Percentiles rank a stretch among this genome's conserved stretches.
Evolutionary conservation across 345 rosid genomes (phyloP).

Genomic region (Citrus trifoliata): DNA sequence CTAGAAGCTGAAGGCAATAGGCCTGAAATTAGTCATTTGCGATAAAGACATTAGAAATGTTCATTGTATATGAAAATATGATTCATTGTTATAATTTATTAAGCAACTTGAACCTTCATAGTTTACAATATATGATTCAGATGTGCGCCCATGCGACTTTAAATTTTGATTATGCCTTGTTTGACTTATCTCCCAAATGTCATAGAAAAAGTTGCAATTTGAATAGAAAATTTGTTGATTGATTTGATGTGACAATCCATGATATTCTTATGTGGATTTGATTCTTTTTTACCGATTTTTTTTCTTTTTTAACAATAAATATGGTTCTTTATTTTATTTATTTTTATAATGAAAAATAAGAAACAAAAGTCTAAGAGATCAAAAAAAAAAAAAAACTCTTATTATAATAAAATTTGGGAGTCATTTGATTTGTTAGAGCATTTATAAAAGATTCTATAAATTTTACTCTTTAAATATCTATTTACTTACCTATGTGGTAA

Average conservation of each 20-base stretch:
- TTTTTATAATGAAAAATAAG: too few species aligned
- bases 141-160: not conserved
- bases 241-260: not conserved
- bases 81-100: not conserved
- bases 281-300: not conserved
- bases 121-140: not conserved
- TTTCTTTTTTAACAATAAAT: too few species aligned
- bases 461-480: too few species aligned
- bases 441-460: too few species aligned
- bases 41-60: not conserved
- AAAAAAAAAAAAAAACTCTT: too few species aligned
- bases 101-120: not conserved
- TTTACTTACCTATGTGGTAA: too few species aligned
- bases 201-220: not conserved
- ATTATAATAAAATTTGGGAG: not conserved
- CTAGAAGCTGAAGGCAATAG: not conserved
- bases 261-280: constrained; percentile 8
- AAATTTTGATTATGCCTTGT: not conserved
- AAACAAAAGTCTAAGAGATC: not conserved
- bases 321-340: not conserved
- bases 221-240: not conserved
- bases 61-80: not conserved
- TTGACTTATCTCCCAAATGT: not conserved
- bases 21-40: not conserved
- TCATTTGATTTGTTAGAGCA: not conserved